phyloP scores from a whole-genome alignment of 805 yeast species.

The Yamadazyma sp. region DNA sequence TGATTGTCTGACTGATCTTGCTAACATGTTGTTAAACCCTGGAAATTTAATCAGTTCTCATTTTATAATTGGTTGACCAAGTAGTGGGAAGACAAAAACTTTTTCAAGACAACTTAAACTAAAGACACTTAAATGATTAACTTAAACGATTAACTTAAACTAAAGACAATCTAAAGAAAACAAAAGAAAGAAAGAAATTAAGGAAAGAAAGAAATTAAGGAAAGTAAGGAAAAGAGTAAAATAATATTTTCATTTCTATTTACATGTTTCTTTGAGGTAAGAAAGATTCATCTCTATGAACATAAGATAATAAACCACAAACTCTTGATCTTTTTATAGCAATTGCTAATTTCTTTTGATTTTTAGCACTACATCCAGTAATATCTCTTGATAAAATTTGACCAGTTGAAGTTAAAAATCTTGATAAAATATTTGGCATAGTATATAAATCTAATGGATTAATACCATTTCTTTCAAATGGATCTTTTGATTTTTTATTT shows the following conservation, averaged over 20 bases:
- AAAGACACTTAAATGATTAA: no score
- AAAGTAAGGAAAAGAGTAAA: neutral
- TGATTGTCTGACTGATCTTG: constrained; percentile 16
- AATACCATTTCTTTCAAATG: constrained; percentile 49
- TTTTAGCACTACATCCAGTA: constrained; percentile 62
- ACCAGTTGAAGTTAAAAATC: constrained; percentile 68
- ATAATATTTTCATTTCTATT: neutral
- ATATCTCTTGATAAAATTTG: constrained; percentile 70
- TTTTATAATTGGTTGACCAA: no score
- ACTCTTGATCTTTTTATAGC: constrained; percentile 80
- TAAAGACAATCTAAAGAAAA: neutral
- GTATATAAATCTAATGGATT: constrained; percentile 71
- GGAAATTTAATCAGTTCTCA: no score
- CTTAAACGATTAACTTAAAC: no score
- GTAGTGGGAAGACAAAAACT: no score
- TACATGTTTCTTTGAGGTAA: constrained; percentile 40
- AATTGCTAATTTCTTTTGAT: constrained; percentile 68
- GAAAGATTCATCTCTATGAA: constrained; percentile 58
- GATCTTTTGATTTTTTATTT: constrained; percentile 24
- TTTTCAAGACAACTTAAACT: no score
- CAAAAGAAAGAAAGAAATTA: no score
- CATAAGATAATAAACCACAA: constrained; percentile 73
- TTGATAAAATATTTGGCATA: constrained; percentile 66
- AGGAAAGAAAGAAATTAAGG: no score
- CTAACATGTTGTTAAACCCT: no score